phyloP scores from a whole-genome alignment of 2,329 filamentous ascomycete species.

The Fusarium chaquense region DNA sequence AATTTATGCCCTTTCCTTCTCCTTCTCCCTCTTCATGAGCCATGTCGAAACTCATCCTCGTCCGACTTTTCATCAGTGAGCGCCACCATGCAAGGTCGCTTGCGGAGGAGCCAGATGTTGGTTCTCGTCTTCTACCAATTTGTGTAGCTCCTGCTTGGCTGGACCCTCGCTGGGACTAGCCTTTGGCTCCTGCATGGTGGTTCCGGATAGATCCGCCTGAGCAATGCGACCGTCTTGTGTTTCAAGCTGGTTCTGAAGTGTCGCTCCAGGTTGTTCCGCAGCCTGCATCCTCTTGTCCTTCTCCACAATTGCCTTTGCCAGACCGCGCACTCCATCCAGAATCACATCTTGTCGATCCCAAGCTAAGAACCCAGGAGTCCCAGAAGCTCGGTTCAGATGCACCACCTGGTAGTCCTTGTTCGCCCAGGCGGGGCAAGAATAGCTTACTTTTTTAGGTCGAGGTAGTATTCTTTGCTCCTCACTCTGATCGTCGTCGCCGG shows the following conservation, averaged over 20 bases:
- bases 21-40: neutral
- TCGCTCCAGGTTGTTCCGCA: constrained; percentile 42
- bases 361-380: constrained; percentile 59
- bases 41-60: neutral
- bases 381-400: constrained; percentile 55
- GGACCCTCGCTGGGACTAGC: constrained; percentile 14
- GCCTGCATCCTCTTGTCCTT: constrained; percentile 55
- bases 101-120: constrained; percentile 29
- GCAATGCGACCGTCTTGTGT: constrained; percentile 35
- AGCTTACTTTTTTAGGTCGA: constrained; percentile 46
- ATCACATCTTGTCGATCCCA: constrained; percentile 64
- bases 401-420: constrained; percentile 58
- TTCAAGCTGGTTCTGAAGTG: constrained; percentile 53
- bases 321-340: constrained; percentile 54
- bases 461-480: constrained; percentile 40
- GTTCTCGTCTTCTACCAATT: constrained; percentile 19
- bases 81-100: constrained; percentile 11
- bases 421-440: constrained; percentile 64
- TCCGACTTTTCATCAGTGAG: constrained; percentile 4
- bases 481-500: constrained; percentile 50
- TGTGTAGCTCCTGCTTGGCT: constrained; percentile 22
- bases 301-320: constrained; percentile 56
- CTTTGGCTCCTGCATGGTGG: constrained; percentile 42
- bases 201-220: constrained; percentile 47
- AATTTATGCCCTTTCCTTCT: constrained; percentile 18